Percentiles rank a stretch among this genome's conserved stretches.
Evolutionary conservation across 306 rosid species (phyloP).

Genomic region (Cucumis melo): DNA sequence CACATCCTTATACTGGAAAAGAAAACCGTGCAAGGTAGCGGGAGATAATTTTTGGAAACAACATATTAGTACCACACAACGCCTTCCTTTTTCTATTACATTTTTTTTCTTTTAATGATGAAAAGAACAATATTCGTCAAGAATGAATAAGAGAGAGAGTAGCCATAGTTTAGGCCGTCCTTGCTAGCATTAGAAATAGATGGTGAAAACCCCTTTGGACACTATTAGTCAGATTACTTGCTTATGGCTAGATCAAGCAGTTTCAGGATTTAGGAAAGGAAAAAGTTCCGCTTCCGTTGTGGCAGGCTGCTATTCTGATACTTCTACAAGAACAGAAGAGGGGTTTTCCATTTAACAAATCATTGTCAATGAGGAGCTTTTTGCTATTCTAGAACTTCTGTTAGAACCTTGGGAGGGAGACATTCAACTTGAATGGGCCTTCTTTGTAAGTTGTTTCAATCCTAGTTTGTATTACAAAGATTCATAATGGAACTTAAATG

Average conservation of each 20-base stretch:
- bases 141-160: neutral
- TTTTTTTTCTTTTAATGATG: neutral
- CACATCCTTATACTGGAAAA: neutral
- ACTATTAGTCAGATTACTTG: too few species aligned
- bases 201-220: too few species aligned
- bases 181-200: too few species aligned
- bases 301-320: too few species aligned
- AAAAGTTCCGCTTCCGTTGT: too few species aligned
- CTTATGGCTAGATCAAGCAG: too few species aligned
- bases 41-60: neutral
- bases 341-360: too few species aligned
- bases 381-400: neutral
- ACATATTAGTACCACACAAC: neutral
- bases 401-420: neutral
- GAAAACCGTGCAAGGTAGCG: neutral
- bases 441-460: neutral
- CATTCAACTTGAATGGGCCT: neutral
- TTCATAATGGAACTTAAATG: neutral
- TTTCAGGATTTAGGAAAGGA: too few species aligned
- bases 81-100: neutral
- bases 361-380: neutral
- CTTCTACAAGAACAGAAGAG: too few species aligned
- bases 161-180: too few species aligned
- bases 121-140: neutral
- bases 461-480: neutral